These are phyloP conservation scores for Dimocarpus longan DNA, from an alignment of 345 rosid genomes.

Conservation along the genomic window DNA sequence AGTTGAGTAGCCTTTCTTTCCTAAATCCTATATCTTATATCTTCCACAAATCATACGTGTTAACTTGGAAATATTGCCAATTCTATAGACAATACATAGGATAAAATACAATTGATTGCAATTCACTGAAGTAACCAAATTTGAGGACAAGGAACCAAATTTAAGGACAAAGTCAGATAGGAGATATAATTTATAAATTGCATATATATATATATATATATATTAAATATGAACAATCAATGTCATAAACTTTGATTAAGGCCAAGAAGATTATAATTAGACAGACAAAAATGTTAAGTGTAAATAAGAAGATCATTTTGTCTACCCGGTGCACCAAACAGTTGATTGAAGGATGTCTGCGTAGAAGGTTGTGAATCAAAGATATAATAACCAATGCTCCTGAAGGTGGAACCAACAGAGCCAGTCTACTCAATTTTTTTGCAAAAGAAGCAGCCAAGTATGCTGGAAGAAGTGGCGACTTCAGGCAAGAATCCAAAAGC, in stretches of 20 bases:
- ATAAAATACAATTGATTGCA: not conserved
- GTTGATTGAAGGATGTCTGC: slow-evolving; percentile 92
- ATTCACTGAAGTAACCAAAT: not conserved
- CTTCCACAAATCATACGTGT: not conserved
- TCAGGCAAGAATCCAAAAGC: slow-evolving; percentile 95
- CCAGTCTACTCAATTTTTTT: slow-evolving; percentile 82
- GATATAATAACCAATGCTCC: slow-evolving; percentile 82
- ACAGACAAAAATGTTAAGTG: not conserved
- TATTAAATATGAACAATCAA: not conserved
- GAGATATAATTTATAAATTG: too few species aligned
- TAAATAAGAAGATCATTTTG: not conserved
- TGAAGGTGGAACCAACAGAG: slow-evolving; percentile 78
- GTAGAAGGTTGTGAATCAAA: slow-evolving; percentile 80
- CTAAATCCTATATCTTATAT: not conserved
- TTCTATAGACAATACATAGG: not conserved
- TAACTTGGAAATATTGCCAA: not conserved
- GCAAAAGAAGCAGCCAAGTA: slow-evolving; percentile 94
- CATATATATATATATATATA: too few species aligned
- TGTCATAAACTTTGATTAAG: not conserved
- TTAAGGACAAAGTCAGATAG: too few species aligned
- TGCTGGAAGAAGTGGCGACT: slow-evolving; percentile 95
- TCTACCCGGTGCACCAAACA: slow-evolving; percentile 84
- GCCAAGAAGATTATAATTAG: not conserved
- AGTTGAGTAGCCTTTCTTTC: not conserved
- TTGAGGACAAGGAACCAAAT: not conserved